A percentile compares a stretch with the other conserved stretches of the same genome.
phyloP scores from a whole-genome alignment of 257 asterid species.

The Nicotiana obtusifolia region DNA sequence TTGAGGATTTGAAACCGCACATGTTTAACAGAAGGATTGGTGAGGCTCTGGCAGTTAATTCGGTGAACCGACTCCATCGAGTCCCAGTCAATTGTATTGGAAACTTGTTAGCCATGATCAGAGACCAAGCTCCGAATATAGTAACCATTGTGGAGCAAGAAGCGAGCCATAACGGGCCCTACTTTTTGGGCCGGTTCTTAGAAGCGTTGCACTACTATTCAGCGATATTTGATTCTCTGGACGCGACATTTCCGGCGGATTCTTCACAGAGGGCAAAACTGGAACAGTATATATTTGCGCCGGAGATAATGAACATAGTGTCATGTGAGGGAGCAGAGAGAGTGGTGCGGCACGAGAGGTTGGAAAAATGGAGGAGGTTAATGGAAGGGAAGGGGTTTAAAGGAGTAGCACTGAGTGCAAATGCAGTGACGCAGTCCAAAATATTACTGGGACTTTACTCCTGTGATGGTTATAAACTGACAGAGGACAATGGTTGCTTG shows the following conservation, averaged over 20 bases:
- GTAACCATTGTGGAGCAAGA: conserved; percentile 89
- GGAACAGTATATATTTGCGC: conserved; percentile 75
- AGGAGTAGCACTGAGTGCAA: conserved; percentile 56
- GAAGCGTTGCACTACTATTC: conserved; percentile 81
- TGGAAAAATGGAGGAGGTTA: conserved; percentile 73
- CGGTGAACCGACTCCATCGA: conserved; percentile 63
- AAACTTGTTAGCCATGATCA: conserved; percentile 48
- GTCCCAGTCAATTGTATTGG: conserved; percentile 57
- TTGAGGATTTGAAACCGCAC: conserved; percentile 68
- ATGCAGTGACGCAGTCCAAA: conserved; percentile 76
- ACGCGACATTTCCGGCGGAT: conserved; percentile 74
- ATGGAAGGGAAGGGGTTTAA: conserved; percentile 81
- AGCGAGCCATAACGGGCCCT: conserved; percentile 90
- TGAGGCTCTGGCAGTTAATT: conserved; percentile 79
- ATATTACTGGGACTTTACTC: conserved; percentile 71
- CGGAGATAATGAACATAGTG: conserved; percentile 70
- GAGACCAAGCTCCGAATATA: conserved; percentile 79
- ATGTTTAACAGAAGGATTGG: conserved; percentile 80
- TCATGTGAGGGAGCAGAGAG: conserved; percentile 66
- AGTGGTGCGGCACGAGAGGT: conserved; percentile 61
- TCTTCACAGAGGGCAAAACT: conserved; percentile 73
- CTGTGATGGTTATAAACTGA: conserved; percentile 75
- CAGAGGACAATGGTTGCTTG: conserved; percentile 73
- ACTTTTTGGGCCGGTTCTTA: conserved; percentile 68
- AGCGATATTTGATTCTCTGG: conserved; percentile 73